Conservation (phyloP, 2,329 filamentous ascomycete genomes). For the Daldinia sp. region DNA sequence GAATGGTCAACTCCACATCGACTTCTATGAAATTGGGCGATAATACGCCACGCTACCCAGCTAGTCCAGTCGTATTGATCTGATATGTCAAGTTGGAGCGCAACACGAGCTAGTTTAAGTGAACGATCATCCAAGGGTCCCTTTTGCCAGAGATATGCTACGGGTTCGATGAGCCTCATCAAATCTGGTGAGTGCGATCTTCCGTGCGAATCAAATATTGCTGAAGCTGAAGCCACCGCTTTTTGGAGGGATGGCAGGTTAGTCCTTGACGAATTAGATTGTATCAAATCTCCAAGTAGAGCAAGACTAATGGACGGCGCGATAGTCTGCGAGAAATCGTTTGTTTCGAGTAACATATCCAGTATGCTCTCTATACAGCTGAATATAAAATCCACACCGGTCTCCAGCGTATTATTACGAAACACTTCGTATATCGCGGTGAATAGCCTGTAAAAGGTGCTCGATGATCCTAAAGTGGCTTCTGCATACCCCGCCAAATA, state of each 20-base stretch:
- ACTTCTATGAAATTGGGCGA: conserved; percentile 33
- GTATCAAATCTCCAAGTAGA: conserved; percentile 32
- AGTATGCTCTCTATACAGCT: conserved; percentile 39
- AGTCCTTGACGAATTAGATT: conserved; percentile 29
- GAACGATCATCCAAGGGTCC: conserved; percentile 34
- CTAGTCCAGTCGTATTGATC: conserved; percentile 30
- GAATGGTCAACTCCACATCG: conserved; percentile 21
- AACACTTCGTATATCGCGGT: conserved; percentile 30
- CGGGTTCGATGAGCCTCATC: conserved; percentile 30
- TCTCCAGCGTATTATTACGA: conserved; percentile 23
- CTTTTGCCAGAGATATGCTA: conserved; percentile 34
- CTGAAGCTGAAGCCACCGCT: conserved; percentile 17
- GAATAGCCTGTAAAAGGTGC: conserved; percentile 29
- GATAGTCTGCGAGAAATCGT: conserved; percentile 28
- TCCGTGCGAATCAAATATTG: conserved; percentile 6
- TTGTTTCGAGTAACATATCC: conserved; percentile 34
- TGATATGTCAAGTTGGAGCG: conserved; percentile 17
- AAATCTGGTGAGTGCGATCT: neutral
- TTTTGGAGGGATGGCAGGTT: conserved; percentile 28
- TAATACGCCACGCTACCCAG: conserved; percentile 36
- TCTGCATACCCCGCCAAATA: conserved; percentile 35
- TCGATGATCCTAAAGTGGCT: conserved; percentile 18
- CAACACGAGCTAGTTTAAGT: conserved; percentile 24
- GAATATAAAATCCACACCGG: conserved; percentile 33
- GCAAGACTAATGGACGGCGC: conserved; percentile 32